phyloP scores from a whole-genome alignment of 441 rosid genomes.

The Iberis amara region DNA sequence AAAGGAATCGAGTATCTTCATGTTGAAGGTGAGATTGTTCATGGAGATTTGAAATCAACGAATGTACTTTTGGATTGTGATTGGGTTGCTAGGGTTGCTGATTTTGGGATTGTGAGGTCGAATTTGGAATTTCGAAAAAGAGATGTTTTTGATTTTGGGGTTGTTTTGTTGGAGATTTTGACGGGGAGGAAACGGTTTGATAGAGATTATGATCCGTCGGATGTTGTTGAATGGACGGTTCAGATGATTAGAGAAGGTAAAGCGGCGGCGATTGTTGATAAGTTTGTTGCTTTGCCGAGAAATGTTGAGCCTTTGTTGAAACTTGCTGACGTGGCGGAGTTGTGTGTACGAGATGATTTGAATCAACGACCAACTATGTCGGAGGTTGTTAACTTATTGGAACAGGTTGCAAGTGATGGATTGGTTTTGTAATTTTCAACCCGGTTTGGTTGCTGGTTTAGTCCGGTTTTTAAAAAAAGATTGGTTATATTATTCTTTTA shows the following conservation, averaged over 20 bases:
- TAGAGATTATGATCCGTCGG: constrained; percentile 51
- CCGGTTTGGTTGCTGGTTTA: too few relatives aligned
- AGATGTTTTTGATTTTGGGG: constrained; percentile 70
- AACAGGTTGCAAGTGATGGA: constrained; percentile 58
- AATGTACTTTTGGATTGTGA: constrained; percentile 79
- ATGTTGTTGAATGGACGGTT: constrained; percentile 62
- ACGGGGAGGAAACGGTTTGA: constrained; percentile 81
- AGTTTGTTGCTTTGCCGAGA: constrained; percentile 47
- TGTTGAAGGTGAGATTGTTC: constrained; percentile 53
- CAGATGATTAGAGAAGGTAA: constrained; percentile 53
- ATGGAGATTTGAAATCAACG: constrained; percentile 61
- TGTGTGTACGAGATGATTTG: constrained; percentile 52
- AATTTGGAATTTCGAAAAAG: constrained; percentile 37
- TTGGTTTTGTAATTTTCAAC: constrained; percentile 37
- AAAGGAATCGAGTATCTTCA: constrained; percentile 74
- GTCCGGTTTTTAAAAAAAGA: too few relatives aligned
- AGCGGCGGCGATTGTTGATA: constrained; percentile 54
- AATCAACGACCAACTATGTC: constrained; percentile 53
- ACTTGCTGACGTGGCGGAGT: constrained; percentile 62
- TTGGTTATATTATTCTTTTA: too few relatives aligned
- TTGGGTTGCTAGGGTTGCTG: constrained; percentile 81
- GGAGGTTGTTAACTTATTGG: constrained; percentile 51
- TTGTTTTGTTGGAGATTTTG: constrained; percentile 69
- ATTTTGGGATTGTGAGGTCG: constrained; percentile 63
- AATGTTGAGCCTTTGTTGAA: constrained; percentile 68